Evolutionary conservation across 805 yeast genomes (phyloP).

Genomic region (Candida sithepensis): DNA sequence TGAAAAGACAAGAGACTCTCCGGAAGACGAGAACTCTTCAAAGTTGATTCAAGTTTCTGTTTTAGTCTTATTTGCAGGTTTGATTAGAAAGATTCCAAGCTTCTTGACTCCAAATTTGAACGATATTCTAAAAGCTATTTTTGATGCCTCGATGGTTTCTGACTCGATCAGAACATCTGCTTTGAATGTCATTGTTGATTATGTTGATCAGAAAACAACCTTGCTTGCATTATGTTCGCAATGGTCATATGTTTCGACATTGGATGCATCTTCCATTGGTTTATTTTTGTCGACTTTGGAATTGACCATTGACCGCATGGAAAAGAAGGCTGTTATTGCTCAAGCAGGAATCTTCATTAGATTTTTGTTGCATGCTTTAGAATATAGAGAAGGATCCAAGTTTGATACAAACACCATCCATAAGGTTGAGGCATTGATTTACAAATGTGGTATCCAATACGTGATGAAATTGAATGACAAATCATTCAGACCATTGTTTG

Average conservation of each 20-base stretch:
- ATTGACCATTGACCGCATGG: conserved; percentile 58
- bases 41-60: conserved; percentile 64
- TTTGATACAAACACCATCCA: conserved; percentile 73
- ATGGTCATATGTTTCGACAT: conserved; percentile 48
- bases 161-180: conserved; percentile 58
- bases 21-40: conserved; percentile 25
- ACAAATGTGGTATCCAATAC: conserved; percentile 65
- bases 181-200: conserved; percentile 56
- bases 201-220: conserved; percentile 63
- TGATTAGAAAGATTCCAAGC: conserved; percentile 80
- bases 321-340: conserved; percentile 70
- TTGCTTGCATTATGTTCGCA: conserved; percentile 57
- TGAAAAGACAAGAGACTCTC: conserved; percentile 32
- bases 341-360: conserved; percentile 66
- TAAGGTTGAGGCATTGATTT: conserved; percentile 75
- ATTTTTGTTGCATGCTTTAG: conserved; percentile 68
- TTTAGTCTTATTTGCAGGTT: conserved; percentile 65
- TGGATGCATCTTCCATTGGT: conserved; percentile 53
- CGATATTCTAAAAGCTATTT: conserved; percentile 55
- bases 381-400: conserved; percentile 55
- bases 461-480: conserved; percentile 93
- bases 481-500: conserved; percentile 88
- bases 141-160: conserved; percentile 57
- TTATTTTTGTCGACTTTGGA: conserved; percentile 68
- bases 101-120: conserved; percentile 70